Evolutionary conservation across 192 early-diverging fungal genomes (phyloP).

Genomic region (Phycomyces nitens): DNA sequence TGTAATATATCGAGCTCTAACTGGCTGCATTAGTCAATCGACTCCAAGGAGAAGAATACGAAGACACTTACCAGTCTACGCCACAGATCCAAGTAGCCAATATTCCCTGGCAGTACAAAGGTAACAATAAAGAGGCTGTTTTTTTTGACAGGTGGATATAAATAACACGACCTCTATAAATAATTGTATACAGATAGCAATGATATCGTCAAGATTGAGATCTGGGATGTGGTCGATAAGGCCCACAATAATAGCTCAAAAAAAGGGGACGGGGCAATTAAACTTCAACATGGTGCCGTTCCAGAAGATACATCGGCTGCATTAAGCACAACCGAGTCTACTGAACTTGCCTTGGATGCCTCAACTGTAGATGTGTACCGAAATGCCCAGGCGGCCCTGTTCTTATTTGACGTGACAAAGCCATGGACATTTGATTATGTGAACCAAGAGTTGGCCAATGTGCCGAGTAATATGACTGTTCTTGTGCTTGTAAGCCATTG

Average conservation of each 20-base stretch:
- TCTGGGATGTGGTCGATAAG: constrained; percentile 62
- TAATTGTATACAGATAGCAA: constrained; percentile 34
- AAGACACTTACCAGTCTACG: constrained; percentile 46
- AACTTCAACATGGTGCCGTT: constrained; percentile 28
- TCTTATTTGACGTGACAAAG: constrained; percentile 59
- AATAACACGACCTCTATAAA: neutral
- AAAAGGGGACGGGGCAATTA: constrained; percentile 22
- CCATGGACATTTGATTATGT: constrained; percentile 62
- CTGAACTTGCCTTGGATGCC: constrained; percentile 45
- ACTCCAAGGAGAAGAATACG: constrained; percentile 46
- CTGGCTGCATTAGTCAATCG: too few relatives aligned
- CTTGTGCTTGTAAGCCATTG: constrained; percentile 42
- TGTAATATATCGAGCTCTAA: too few relatives aligned
- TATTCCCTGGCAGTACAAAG: constrained; percentile 56
- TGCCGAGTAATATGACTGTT: constrained; percentile 45
- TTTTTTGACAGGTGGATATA: neutral
- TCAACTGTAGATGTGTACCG: constrained; percentile 59
- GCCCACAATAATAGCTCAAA: constrained; percentile 27
- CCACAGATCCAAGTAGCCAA: constrained; percentile 58
- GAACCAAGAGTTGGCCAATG: constrained; percentile 31
- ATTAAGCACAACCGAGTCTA: neutral
- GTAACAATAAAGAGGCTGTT: constrained; percentile 18
- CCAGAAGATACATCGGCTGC: neutral
- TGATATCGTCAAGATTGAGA: constrained; percentile 59
- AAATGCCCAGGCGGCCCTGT: constrained; percentile 51